Conservation (phyloP, 2,329 filamentous ascomycete genomes). For the Truncatella angustata region DNA sequence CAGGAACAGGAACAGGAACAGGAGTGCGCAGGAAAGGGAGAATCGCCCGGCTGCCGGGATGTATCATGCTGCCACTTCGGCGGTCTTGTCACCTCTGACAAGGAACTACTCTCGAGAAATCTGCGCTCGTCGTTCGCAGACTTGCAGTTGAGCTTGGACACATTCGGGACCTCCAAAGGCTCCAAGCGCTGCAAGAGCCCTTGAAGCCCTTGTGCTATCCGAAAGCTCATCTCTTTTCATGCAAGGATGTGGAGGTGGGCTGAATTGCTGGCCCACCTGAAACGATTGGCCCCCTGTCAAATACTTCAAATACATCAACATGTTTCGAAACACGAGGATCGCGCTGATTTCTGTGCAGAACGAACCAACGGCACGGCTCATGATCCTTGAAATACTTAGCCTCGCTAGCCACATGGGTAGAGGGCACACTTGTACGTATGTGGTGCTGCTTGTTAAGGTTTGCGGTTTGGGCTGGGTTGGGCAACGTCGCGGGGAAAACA, state of each 20-base stretch:
- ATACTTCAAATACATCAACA: not conserved
- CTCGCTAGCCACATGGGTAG: not conserved
- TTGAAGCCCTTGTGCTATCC: constrained; percentile 2
- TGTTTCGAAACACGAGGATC: constrained; percentile 9
- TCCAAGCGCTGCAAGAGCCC: constrained; percentile 8
- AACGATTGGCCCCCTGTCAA: not conserved
- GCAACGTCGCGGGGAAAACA: not conserved
- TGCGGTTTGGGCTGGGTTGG: too few relatives aligned
- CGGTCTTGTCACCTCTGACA: too few relatives aligned
- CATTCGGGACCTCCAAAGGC: not conserved
- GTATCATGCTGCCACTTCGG: not conserved
- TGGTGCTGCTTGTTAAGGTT: too few relatives aligned
- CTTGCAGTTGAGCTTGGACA: not conserved
- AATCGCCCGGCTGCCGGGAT: not conserved
- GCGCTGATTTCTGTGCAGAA: not conserved
- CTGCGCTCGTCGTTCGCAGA: too few relatives aligned
- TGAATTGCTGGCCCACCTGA: constrained; percentile 10
- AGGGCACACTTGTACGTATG: too few relatives aligned
- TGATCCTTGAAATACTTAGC: not conserved
- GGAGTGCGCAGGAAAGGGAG: too few relatives aligned
- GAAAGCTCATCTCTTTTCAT: constrained; percentile 11
- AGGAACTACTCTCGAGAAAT: too few relatives aligned
- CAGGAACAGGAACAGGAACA: too few relatives aligned
- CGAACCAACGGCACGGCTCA: not conserved
- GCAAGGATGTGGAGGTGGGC: constrained; percentile 10